Evolutionary conservation across 148 eudicot genomes (phyloP).

Genomic region (Fagopyrum tataricum): DNA sequence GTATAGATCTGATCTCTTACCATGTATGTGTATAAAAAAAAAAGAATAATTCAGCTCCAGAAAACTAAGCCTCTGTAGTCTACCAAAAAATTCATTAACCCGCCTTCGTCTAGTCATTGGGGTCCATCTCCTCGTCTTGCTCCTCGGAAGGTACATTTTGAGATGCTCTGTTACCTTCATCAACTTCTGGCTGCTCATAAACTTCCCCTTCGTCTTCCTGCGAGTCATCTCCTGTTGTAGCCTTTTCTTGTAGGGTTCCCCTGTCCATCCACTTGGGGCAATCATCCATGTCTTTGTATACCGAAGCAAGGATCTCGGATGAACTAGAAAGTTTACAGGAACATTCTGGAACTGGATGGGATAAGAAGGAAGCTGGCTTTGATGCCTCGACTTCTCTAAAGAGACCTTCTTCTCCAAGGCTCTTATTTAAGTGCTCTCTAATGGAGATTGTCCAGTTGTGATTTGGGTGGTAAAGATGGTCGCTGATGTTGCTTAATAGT

Average conservation of each 20-base stretch:
- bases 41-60: neutral
- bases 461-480: constrained; percentile 59
- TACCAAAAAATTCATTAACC: neutral
- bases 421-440: constrained; percentile 70
- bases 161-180: constrained; percentile 28
- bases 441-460: constrained; percentile 70
- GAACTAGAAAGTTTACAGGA: constrained; percentile 54
- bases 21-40: neutral
- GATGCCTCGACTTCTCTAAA: constrained; percentile 35
- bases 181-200: constrained; percentile 40
- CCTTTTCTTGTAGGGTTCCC: constrained; percentile 29
- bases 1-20: constrained; percentile 1
- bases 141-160: constrained; percentile 32
- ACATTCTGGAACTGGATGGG: constrained; percentile 86
- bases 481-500: constrained; percentile 49
- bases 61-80: neutral
- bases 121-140: constrained; percentile 90
- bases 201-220: constrained; percentile 55
- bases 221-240: constrained; percentile 31
- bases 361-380: constrained; percentile 56
- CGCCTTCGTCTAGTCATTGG: constrained; percentile 42
- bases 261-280: constrained; percentile 72
- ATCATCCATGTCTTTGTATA: constrained; percentile 31
- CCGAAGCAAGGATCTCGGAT: constrained; percentile 23
- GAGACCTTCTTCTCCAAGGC: constrained; percentile 67